phyloP scores from a whole-genome alignment of 2,329 filamentous ascomycete species.

The Incumbomyces lentus region DNA sequence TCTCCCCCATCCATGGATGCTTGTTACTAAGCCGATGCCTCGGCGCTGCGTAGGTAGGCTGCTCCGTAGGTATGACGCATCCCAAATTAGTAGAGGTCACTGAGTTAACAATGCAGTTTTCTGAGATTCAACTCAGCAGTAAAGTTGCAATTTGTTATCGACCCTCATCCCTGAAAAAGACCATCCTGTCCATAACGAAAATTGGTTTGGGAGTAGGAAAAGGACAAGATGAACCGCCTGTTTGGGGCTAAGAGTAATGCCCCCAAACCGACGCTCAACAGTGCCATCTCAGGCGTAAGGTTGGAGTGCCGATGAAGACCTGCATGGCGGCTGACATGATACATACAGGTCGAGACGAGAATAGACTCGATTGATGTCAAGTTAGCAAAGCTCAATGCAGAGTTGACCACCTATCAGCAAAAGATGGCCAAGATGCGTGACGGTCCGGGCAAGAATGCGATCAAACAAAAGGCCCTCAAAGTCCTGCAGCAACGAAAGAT shows the following conservation, averaged over 20 bases:
- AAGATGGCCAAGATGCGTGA: constrained; percentile 90
- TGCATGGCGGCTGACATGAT: constrained; percentile 7
- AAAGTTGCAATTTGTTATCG: too few species aligned
- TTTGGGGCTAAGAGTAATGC: constrained; percentile 80
- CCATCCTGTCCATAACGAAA: too few species aligned
- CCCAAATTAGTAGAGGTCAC: too few species aligned
- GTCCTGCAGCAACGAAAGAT: constrained; percentile 86
- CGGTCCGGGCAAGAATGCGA: constrained; percentile 80
- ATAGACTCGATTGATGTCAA: constrained; percentile 88
- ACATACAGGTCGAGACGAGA: constrained; percentile 58
- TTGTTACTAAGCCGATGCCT: too few species aligned
- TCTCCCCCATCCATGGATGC: too few species aligned
- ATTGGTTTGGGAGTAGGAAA: not conserved
- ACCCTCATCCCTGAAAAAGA: too few species aligned
- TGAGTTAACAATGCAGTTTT: too few species aligned
- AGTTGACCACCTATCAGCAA: constrained; percentile 76
- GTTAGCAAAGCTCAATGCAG: constrained; percentile 80
- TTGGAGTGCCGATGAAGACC: constrained; percentile 4
- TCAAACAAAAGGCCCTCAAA: constrained; percentile 90
- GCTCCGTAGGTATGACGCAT: too few species aligned
- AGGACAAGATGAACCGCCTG: constrained; percentile 72
- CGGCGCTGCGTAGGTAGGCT: too few species aligned
- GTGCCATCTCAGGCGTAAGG: constrained; percentile 68
- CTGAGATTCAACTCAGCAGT: too few species aligned
- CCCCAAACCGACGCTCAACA: constrained; percentile 79